A percentile compares a stretch with the other conserved stretches of the same genome.
Evolutionary conservation across 192 early-diverging fungal genomes (phyloP).

Genomic region (Phycomyces blakesleeanus): DNA sequence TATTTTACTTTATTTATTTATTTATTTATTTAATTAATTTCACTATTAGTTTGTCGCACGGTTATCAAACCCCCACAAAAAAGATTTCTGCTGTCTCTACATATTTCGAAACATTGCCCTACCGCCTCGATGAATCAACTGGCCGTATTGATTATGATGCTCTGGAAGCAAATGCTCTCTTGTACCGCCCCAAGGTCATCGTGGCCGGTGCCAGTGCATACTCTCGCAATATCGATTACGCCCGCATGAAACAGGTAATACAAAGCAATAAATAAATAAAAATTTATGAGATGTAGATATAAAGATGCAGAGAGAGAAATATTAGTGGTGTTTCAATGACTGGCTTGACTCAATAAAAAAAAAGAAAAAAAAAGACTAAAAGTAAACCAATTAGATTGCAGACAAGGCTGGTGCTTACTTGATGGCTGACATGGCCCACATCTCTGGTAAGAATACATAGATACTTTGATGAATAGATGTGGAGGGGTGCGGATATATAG

Average conservation of each 20-base stretch:
- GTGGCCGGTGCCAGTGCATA: conserved; percentile 95
- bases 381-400: conserved; percentile 58
- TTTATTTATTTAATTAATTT: too few species aligned
- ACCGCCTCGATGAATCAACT: conserved; percentile 85
- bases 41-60: conserved; percentile 97
- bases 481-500: too few species aligned
- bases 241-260: conserved; percentile 68
- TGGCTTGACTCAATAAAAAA: too few species aligned
- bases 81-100: conserved; percentile 93
- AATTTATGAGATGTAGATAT: too few species aligned
- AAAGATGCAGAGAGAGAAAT: background rate
- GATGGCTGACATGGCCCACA: conserved; percentile 97
- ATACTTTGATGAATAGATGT: too few species aligned
- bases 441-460: conserved; percentile 54
- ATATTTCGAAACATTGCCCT: conserved; percentile 97
- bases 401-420: conserved; percentile 82
- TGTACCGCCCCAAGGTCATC: conserved; percentile 96
- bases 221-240: conserved; percentile 92
- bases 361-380: too few species aligned
- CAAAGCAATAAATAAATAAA: too few species aligned
- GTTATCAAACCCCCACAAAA: conserved; percentile 94
- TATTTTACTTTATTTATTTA: too few species aligned
- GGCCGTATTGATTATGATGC: conserved; percentile 92
- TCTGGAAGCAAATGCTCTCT: conserved; percentile 69
- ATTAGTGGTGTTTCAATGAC: background rate